Base-by-base conservation (phyloP, 768 basidiomycete species). In the Tulasnella sp. region DNA sequence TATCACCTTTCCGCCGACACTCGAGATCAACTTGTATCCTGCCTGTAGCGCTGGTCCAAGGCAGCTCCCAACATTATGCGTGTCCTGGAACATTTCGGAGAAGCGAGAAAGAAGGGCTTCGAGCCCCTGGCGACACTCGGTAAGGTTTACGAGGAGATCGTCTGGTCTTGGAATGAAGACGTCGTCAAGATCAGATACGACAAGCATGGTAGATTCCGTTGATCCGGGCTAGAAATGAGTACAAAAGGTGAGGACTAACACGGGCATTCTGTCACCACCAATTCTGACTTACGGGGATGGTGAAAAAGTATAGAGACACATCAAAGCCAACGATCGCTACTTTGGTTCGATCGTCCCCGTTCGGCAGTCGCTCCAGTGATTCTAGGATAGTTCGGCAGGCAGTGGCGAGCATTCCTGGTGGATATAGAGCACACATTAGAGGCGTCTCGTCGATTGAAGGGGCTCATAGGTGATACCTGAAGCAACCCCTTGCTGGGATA, bases 41-140 rank as follows among this genome's bases (percentile, higher is more conserved):
- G 92, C 92, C 69, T 97, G 92, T 44, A 98, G 73, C 25, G 91
- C 96, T 17, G 94, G 89, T 25, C 96, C 93, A 66, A 98, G 74
- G 1, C 96, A 96, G 70, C 88, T 93, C 2, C 93, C 94, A 60
- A 93, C 83, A 27, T 84, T 84, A 67, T 84, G 85, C 62, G 90
- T 91, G n/a, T 98, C 94, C 70, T 87, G 82, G 80, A 98, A 99
- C 94, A 99, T 98, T 58, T 93, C 94, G 65, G 84, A 87, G 57
- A 99, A 77, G 53, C 87, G 75, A 17, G 83, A 80, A 1, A 99
- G 79, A 21, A 99, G 78, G 17, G 77, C 73, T 69, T 98, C 94
- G 46, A 98, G 72, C 2, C 85, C 82, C 0, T 81, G 73, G 43
- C 87, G 82, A 9, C 85, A 79, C 73, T 98, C 96, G 11, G 82